Conservation (phyloP, 331 rosid species). For the Rosa hybrid region DNA sequence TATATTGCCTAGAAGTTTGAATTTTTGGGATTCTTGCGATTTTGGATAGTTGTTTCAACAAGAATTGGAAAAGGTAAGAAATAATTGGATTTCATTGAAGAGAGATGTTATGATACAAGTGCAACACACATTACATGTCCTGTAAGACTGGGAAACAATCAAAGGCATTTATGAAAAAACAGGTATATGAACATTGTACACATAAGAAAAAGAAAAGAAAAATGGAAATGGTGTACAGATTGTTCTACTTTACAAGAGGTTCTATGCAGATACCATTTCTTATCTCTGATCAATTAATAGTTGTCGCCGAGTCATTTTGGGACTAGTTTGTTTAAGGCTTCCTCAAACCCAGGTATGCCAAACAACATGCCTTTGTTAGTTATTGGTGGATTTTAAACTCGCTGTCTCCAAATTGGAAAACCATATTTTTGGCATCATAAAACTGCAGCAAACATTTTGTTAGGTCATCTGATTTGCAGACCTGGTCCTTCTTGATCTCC, state of each 20-base stretch:
- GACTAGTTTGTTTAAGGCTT: constrained; percentile 2
- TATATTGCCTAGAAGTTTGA: not conserved
- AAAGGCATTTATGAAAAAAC: not conserved
- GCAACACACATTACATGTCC: constrained; percentile 23
- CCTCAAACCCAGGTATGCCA: constrained; percentile 25
- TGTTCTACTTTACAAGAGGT: constrained; percentile 36
- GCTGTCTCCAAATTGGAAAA: no score
- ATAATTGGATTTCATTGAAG: constrained; percentile 22
- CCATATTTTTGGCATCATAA: no score
- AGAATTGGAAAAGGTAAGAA: constrained; percentile 5
- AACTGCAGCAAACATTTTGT: no score
- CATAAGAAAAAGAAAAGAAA: not conserved
- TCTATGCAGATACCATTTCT: constrained; percentile 16
- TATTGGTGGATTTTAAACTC: not conserved
- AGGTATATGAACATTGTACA: constrained; percentile 45
- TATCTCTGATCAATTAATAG: constrained; percentile 49
- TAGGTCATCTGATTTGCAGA: no score
- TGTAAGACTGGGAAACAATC: constrained; percentile 11
- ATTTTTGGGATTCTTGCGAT: not conserved
- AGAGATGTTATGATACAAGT: not conserved
- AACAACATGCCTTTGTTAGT: constrained; percentile 12
- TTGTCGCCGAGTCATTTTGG: constrained; percentile 40
- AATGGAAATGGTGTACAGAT: constrained; percentile 28
- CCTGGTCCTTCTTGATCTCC: no score
- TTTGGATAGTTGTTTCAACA: not conserved